Percentiles rank a stretch among this genome's conserved stretches.
Evolutionary conservation across 345 rosid genomes (phyloP).

Genomic region (Brassica cretica): DNA sequence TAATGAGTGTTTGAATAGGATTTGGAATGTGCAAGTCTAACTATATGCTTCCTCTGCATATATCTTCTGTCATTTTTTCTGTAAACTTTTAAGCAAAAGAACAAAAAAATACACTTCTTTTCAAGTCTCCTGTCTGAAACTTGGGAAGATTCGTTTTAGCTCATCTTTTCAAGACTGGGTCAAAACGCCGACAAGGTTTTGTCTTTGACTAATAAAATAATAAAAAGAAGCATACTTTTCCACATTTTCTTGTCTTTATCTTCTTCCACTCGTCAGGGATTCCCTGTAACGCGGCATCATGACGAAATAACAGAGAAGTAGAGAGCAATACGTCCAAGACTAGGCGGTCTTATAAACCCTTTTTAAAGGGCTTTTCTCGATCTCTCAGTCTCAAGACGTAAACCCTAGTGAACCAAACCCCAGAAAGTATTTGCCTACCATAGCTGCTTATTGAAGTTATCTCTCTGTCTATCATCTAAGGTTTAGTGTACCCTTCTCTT

Average conservation of each 20-base stretch:
- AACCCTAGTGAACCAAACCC: neutral
- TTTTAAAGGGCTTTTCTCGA: neutral
- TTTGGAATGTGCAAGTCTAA: slow-evolving; percentile 25
- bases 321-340: neutral
- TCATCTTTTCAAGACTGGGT: slow-evolving; percentile 19
- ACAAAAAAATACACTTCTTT: neutral
- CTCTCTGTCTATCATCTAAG: neutral
- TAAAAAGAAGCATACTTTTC: neutral
- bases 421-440: neutral
- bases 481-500: slow-evolving; percentile 3
- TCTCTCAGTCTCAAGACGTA: neutral
- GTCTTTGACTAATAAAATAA: slow-evolving; percentile 22
- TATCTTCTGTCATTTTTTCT: neutral
- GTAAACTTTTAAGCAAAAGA: slow-evolving; percentile 13
- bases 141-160: neutral
- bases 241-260: slow-evolving; percentile 28
- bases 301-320: slow-evolving; percentile 6
- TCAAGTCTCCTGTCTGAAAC: neutral
- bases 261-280: slow-evolving; percentile 28
- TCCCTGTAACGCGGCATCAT: slow-evolving; percentile 42
- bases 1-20: slow-evolving; percentile 22
- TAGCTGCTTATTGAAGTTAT: neutral
- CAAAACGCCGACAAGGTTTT: slow-evolving; percentile 33
- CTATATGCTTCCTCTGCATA: slow-evolving; percentile 12
- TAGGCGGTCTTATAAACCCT: slow-evolving; percentile 17